Evolutionary conservation across 2,329 filamentous ascomycete species (phyloP).

Genomic region (Achaetomium macrosporum): DNA sequence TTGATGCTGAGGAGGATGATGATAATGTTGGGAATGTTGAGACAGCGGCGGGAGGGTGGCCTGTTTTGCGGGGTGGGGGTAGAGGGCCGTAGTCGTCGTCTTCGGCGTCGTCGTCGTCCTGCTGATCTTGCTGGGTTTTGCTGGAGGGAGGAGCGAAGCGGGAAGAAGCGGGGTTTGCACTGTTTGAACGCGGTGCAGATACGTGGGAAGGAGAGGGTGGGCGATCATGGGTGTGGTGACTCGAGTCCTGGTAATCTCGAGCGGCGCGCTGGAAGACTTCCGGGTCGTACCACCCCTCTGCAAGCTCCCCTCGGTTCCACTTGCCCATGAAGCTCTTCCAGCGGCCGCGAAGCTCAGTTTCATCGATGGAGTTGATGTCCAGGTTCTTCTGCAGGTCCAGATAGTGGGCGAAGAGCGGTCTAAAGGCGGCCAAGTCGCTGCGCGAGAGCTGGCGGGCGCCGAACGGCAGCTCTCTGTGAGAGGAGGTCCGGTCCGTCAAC

Average conservation of each 20-base stretch:
- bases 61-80: constrained; percentile 36
- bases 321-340: constrained; percentile 92
- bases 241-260: constrained; percentile 33
- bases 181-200: background rate
- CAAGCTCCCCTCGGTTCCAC: constrained; percentile 87
- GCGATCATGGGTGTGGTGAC: no score
- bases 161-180: background rate
- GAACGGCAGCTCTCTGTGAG: constrained; percentile 51
- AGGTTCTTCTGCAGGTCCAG: constrained; percentile 81
- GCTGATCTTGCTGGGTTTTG: constrained; percentile 17
- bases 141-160: no score
- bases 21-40: constrained; percentile 6
- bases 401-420: constrained; percentile 74
- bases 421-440: constrained; percentile 59
- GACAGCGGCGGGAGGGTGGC: constrained; percentile 36
- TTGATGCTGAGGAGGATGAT: background rate
- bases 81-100: constrained; percentile 56
- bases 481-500: background rate
- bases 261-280: constrained; percentile 48
- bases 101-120: constrained; percentile 43
- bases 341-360: constrained; percentile 70
- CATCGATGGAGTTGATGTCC: constrained; percentile 60
- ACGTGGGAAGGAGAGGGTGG: no score
- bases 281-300: constrained; percentile 90
- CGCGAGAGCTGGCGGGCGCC: constrained; percentile 60